Base-by-base conservation (phyloP, 2,329 filamentous ascomycete species). In the Calonectria montana region DNA sequence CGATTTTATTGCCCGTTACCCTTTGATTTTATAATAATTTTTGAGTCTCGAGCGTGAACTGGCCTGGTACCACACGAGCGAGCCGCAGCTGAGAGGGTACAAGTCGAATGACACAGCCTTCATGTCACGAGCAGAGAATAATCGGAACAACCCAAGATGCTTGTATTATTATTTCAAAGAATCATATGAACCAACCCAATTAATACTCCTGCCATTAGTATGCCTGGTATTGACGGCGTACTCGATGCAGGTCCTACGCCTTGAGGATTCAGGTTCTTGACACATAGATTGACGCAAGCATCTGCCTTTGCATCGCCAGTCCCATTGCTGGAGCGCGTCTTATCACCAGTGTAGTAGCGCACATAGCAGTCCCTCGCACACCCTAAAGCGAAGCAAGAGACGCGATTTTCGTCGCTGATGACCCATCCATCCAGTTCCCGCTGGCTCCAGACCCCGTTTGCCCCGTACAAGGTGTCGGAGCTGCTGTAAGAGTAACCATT, bases 391-490 rank as follows among this genome's bases (percentile, higher is more conserved):
- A 25, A 62, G 43, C 76, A 78, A n/a, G 76, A 77, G 47, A 78
- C 50, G 4, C 31, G 15, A 3, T 78, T 64, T 39, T 57, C 66
- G 15, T 71, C 65, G 21, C 70, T 73, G 7, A 75, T 73, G 1
- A 23, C 59, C 70, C 73, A 68, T 12, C 76, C 76, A 18, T 78
- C 75, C 62, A 77, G 43, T 47, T 78, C 74, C 4, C 70, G 67
- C 68, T 76, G 71, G 16, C 76, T 75, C 76, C 76, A 78, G n/a
- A 69, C 77, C 13, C 69, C 76, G 18, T 76, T 78, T 15, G 50
- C 73, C 10, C 76, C 76, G n/a, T 71, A 57, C 25, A 78, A 43
- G 1, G 35, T 63, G 12, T 67, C 69, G 9, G 15, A 41, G 13
- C 35, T 31, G 39, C 75, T 78, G 64, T 78, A 78, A 1, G 71